Evolutionary conservation across 306 rosid species (phyloP).

Genomic region (Trifolium fragiferum): DNA sequence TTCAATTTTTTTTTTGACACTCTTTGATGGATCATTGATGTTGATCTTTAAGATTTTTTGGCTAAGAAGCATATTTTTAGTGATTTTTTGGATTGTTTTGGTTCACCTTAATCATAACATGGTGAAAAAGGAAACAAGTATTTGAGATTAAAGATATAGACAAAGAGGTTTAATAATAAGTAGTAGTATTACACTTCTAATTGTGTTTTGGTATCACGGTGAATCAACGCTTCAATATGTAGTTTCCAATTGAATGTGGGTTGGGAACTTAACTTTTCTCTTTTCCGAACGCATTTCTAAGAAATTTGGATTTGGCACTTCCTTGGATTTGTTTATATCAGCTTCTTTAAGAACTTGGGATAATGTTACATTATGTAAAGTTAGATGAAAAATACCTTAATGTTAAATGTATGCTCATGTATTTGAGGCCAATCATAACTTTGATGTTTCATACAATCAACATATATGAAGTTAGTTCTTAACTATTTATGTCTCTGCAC

Average conservation of each 20-base stretch:
- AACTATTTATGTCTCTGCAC: neutral
- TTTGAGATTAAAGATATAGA: neutral
- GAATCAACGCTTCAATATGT: neutral
- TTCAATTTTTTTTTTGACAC: neutral
- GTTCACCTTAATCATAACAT: neutral
- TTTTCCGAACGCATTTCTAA: neutral
- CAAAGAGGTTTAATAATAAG: neutral
- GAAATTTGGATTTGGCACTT: neutral
- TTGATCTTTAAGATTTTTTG: neutral
- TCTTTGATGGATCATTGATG: neutral
- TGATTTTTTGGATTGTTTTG: neutral
- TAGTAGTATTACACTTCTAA: neutral
- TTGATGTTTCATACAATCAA: neutral
- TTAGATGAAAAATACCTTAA: neutral
- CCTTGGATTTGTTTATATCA: neutral
- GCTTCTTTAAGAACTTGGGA: neutral
- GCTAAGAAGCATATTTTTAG: neutral
- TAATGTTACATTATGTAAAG: neutral
- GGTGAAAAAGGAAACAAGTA: neutral
- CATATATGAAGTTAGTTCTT: slow-evolving; percentile 16
- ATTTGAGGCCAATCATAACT: slow-evolving; percentile 19
- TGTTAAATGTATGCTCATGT: slow-evolving; percentile 3
- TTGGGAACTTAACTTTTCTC: neutral
- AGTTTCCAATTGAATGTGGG: neutral
- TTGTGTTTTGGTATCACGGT: neutral